A percentile compares a stretch with the other conserved stretches of the same genome.
phyloP scores from a whole-genome alignment of 306 rosid genomes.

The Vachellia collinsii region DNA sequence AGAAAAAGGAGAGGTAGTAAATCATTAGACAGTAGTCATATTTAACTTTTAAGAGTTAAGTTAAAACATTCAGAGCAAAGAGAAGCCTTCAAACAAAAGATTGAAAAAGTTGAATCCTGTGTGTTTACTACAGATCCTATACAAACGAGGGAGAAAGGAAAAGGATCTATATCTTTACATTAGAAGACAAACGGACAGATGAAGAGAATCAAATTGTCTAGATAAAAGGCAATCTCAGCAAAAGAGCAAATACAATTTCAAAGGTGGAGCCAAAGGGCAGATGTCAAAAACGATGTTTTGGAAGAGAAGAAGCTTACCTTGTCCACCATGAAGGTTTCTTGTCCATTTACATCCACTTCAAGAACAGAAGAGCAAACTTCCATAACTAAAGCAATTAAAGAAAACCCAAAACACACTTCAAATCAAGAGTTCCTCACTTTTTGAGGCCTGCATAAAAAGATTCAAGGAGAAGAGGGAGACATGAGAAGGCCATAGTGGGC shows the following conservation, averaged over 20 bases:
- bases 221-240: slow-evolving; percentile 33
- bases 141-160: neutral
- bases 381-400: slow-evolving; percentile 42
- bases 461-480: slow-evolving; percentile 41
- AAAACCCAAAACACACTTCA: slow-evolving; percentile 38
- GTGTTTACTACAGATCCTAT: slow-evolving; percentile 8
- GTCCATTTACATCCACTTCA: slow-evolving; percentile 93
- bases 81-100: neutral
- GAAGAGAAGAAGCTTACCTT: slow-evolving; percentile 57
- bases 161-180: neutral
- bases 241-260: slow-evolving; percentile 1
- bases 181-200: neutral
- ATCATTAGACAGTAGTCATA: slow-evolving; percentile 2
- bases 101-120: neutral
- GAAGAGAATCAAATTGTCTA: neutral
- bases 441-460: slow-evolving; percentile 36
- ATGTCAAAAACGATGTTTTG: neutral
- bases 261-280: slow-evolving; percentile 10
- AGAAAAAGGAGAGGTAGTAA: neutral
- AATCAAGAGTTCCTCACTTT: slow-evolving; percentile 34
- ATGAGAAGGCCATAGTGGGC: slow-evolving; percentile 33
- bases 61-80: neutral
- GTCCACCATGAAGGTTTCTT: slow-evolving; percentile 83
- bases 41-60: neutral
- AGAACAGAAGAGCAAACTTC: slow-evolving; percentile 77